Evolutionary conservation across 140 eudicot genomes (phyloP), one percentile per base, ranked within the genome.

Genomic region (Anethum foeniculum): DNA sequence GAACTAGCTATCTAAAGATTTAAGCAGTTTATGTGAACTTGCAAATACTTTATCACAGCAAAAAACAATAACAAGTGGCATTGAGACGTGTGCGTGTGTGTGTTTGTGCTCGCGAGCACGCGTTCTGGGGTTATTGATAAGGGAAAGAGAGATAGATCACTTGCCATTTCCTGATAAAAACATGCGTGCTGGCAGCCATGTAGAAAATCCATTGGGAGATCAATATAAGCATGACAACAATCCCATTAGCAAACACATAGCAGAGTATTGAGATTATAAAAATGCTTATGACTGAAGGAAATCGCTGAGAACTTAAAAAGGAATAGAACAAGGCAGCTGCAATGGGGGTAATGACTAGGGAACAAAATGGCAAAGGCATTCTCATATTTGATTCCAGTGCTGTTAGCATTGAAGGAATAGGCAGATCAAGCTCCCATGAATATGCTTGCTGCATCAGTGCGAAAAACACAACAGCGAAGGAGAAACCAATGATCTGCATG

Each of bases 371-470:
- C 81, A 85, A 51, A 27, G 98, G 98, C 82, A 90, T 76, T 86
- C 86, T 86, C 83, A 96, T 81, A 84, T 96, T 96, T 80, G 86
- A 88, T 83, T 89, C 99, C 28, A 93, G 85, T 51, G 99, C 93
- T 64, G 92, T 87, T 74, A 96, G 86, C 88, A 96, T 36, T 4
- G 99, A 93, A 16, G 99, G 97, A 78, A 96, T 69, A 44, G 98
- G 91, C 80, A 87, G 79, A 81, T 86, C 97, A 85, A 93, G 89
- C 86, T 96, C 99, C 99, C 98, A 96, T 81, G 96, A 91, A 75
- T 85, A 84, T 81, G 99, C 96, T 88, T 96, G 99, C 85, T 90
- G 88, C 99, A 96, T 93, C 80, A 96, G 90, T 81, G 93, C 97
- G 81, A 89, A 96, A 82, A 88, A 89, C 54, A 90, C 96, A 75